Percentiles rank a stretch among this genome's conserved stretches.
Evolutionary conservation across 139 green algal species (phyloP).

Genomic region (Chlamydomonas eustigma): DNA sequence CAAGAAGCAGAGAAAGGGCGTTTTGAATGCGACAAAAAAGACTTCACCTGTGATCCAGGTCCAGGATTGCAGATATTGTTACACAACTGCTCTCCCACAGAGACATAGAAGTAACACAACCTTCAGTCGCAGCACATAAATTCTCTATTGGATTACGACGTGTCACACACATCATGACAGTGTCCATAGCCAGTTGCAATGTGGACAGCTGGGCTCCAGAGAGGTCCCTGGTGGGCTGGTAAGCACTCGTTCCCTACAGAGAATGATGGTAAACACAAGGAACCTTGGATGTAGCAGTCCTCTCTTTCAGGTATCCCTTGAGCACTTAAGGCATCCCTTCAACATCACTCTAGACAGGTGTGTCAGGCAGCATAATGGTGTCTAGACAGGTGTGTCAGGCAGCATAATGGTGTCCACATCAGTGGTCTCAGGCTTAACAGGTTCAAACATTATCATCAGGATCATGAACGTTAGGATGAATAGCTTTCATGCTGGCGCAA

Average conservation of each 20-base stretch:
- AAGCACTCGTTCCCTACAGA: neutral
- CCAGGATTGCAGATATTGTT: neutral
- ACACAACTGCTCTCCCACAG: neutral
- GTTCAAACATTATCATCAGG: too few species aligned
- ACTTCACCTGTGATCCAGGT: neutral
- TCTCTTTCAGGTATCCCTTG: neutral
- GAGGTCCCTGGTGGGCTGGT: neutral
- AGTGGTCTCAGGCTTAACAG: neutral
- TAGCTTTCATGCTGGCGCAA: too few species aligned
- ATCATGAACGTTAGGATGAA: too few species aligned
- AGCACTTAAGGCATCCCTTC: neutral
- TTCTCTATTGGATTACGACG: too few species aligned
- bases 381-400: neutral
- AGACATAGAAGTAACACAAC: too few species aligned
- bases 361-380: neutral
- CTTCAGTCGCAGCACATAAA: too few species aligned
- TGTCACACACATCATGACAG: neutral
- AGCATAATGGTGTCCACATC: neutral
- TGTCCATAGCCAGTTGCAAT: neutral
- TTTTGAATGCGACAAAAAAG: too few species aligned
- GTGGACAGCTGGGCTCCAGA: neutral
- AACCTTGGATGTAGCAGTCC: neutral
- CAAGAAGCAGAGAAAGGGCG: too few species aligned
- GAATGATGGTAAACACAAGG: neutral
- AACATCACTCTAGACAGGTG: neutral